Evolutionary conservation across 1,284 basidiomycete genomes (phyloP), one percentile per base, ranked within the genome.

Genomic region (Kwoniella shivajii): DNA sequence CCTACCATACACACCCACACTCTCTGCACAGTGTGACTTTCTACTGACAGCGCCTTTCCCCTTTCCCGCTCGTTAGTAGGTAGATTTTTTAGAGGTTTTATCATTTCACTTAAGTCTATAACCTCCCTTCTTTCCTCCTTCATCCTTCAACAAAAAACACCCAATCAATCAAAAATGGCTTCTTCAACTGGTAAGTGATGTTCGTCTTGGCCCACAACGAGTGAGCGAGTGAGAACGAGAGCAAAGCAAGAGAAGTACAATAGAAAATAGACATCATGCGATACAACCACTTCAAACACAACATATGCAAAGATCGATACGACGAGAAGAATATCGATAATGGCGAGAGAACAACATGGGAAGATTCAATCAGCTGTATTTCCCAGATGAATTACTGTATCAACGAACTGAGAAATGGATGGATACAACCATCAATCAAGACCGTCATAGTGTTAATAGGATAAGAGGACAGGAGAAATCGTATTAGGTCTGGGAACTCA

Each of bases 181-280:
- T 65, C 69, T 60, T 58, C 68, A 56, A 65, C 59, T 37, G 69
- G 69, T 72, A 56, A 69, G 69, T 71, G 47, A 22, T 14, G 50
- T 16, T 14, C 38, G 16, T 30, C 29, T 39, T 42, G 16, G 20
- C 14, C 22, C 13, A 26, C 39, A 42, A 16, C 14, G 37, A 41
- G 24, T 39, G 41, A 44, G 41, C 31, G 41, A 47, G 41, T 33
- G 46, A 45, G 47, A 44, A 29, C 29, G 43, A 26, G 33, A 24
- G 31, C 27, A 38, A 34, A 22, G 42, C 26, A 36, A 34, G 48
- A 26, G 24, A 20, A 41, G 10, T 22, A 29, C 30, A 49, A 26
- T n/a, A 9, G 39, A 18, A 41, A 20, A 11, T 27, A 13, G 47
- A 34, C 16, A 7, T n/a, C 10, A 20, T 20, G n/a, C 10, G 34